Conservation (phyloP, 2,329 filamentous ascomycete species). For the Ceratocystis eucalypticola region DNA sequence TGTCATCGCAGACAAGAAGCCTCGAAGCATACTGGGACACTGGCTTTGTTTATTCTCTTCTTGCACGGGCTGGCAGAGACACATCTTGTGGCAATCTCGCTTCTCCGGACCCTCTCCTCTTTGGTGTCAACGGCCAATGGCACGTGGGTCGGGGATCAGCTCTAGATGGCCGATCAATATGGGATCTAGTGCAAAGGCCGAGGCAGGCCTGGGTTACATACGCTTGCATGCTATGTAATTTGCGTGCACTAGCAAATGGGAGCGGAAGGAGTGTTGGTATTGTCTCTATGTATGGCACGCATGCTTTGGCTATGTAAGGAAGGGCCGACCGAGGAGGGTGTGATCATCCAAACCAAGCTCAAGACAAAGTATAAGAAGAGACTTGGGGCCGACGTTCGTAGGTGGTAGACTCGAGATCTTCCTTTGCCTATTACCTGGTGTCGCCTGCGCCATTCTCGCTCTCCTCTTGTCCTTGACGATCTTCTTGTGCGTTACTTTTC, state of each 20-base stretch:
- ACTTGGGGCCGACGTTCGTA: neutral
- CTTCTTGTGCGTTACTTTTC: neutral
- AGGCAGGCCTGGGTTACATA: neutral
- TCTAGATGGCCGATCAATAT: neutral
- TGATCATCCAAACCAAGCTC: neutral
- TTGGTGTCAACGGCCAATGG: neutral
- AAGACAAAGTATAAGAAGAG: neutral
- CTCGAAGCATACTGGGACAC: neutral
- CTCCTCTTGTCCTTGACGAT: neutral
- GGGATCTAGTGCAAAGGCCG: neutral
- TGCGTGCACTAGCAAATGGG: neutral
- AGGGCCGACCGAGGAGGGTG: neutral
- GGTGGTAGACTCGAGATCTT: neutral
- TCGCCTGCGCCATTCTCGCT: neutral
- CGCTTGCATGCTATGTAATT: neutral
- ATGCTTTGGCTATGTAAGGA: neutral
- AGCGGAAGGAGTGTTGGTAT: neutral
- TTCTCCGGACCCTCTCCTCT: neutral
- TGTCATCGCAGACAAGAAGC: neutral
- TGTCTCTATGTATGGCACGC: neutral
- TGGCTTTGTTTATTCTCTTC: neutral
- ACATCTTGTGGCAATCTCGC: neutral
- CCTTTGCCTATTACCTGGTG: neutral
- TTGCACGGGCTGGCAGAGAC: neutral
- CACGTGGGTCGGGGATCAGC: conserved; percentile 7